Conservation (phyloP, 73 alveolate species). For the Paramecium sonneborni region DNA sequence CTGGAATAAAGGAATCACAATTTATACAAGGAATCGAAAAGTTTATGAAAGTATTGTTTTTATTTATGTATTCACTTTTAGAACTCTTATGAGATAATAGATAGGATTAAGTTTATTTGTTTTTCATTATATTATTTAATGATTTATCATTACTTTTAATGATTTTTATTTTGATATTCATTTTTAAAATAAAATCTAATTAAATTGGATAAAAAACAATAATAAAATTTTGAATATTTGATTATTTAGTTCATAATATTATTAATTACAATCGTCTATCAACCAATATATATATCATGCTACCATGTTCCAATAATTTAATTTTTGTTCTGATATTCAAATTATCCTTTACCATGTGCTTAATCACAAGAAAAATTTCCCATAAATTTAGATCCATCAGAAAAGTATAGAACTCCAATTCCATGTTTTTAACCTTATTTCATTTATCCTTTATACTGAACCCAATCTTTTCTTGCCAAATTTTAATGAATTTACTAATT, state of each 20-base stretch:
- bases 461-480: slow-evolving; percentile 19
- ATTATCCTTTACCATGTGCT: slow-evolving; percentile 5
- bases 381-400: slow-evolving; percentile 16
- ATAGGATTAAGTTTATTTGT: background rate
- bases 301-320: background rate
- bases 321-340: background rate
- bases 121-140: background rate
- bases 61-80: background rate
- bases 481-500: background rate
- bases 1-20: background rate
- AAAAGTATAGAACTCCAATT: background rate
- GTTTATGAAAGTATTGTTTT: background rate
- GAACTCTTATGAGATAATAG: background rate
- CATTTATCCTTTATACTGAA: background rate
- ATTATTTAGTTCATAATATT: background rate
- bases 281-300: background rate
- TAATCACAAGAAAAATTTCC: background rate
- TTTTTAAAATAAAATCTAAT: background rate
- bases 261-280: background rate
- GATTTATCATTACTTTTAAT: background rate
- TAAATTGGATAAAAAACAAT: background rate
- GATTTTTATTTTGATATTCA: background rate
- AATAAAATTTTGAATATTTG: background rate
- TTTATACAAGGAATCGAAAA: slow-evolving; percentile 35
- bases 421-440: background rate